A percentile compares a stretch with the other conserved stretches of the same genome.
phyloP scores from a whole-genome alignment of 176 grass and related monocot species.

The Secale cereale region DNA sequence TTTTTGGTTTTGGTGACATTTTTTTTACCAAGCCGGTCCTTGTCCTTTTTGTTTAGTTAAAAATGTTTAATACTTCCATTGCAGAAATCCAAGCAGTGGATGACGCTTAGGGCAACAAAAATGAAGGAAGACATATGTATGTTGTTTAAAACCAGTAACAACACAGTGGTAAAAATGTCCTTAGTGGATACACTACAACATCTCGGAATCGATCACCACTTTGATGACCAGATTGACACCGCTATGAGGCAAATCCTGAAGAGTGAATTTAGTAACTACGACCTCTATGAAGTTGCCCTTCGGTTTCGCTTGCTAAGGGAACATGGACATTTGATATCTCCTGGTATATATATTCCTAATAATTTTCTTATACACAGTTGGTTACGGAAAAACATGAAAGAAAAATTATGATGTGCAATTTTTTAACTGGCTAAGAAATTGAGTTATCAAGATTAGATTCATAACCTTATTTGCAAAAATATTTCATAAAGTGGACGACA shows the following conservation, averaged over 20 bases:
- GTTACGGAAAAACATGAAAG: no score
- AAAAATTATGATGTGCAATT: no score
- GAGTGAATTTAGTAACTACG: background rate
- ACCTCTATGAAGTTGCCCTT: slow-evolving; percentile 16
- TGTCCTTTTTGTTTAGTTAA: no score
- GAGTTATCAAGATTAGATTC: background rate
- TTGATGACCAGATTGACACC: background rate
- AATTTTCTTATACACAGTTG: background rate
- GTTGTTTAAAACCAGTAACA: background rate
- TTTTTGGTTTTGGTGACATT: no score
- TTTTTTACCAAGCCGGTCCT: no score
- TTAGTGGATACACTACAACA: background rate
- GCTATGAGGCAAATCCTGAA: background rate
- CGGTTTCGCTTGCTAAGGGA: slow-evolving; percentile 30
- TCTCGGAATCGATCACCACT: background rate
- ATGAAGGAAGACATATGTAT: background rate
- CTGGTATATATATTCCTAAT: slow-evolving; percentile 2
- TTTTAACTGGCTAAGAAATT: background rate
- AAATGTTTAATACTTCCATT: no score
- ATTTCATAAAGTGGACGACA: background rate
- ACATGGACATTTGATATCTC: slow-evolving; percentile 10
- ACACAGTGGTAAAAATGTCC: background rate
- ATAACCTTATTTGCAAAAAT: background rate
- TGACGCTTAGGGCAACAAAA: background rate
- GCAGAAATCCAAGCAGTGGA: background rate